Base-by-base conservation (phyloP, 331 rosid genomes). In the Stylosanthes scabra region DNA sequence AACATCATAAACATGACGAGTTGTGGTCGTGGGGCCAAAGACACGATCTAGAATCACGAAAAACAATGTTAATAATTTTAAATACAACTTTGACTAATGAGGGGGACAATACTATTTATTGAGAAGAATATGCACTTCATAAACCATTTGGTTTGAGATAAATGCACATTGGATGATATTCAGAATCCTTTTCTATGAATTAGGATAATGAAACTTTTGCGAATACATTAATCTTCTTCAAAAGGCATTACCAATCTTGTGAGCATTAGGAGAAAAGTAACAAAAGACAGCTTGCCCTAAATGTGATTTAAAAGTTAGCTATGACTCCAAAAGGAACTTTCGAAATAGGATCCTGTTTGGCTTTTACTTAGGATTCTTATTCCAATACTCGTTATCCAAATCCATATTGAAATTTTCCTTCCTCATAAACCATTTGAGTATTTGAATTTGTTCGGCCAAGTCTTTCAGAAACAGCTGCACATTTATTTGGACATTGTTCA, bases 21-120 rank as follows among this genome's bases (percentile, higher is more conserved):
- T 95, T 51, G 99, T 95, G 62, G 99, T 95, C 29, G 98, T 90
- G 59, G 99, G 99, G 74, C 99, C 99, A 71, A 95, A 95, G 65
- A 95, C 98, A 66, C 94, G 86, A 74, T 95, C 99, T 95, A 80
- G 79, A 75, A 73, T 62, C 71, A 81, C n/a, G 56, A 52, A 79
- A 58, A 46, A 59, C 52, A 68, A 60, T 65, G 52, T 45, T 42
- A 50, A 64, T 13, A 62, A 70, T 45, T 60, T 28, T 68, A 72
- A 42, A 41, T 29, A 72, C 25, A 78, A 71, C 6, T 58, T 57
- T 56, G 25, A 63, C 49, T 41, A 56, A 74, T 51, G 74, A 15
- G 61, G n/a, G 46, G 47, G 13, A 42, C 8, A 9, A 51, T 20
- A 61, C n/a, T 8, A 37, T 72, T 29, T 29, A 47, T 46, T 55